Evolutionary conservation across 2,329 filamentous ascomycete species (phyloP).

Genomic region (Leptographium radiaticola): DNA sequence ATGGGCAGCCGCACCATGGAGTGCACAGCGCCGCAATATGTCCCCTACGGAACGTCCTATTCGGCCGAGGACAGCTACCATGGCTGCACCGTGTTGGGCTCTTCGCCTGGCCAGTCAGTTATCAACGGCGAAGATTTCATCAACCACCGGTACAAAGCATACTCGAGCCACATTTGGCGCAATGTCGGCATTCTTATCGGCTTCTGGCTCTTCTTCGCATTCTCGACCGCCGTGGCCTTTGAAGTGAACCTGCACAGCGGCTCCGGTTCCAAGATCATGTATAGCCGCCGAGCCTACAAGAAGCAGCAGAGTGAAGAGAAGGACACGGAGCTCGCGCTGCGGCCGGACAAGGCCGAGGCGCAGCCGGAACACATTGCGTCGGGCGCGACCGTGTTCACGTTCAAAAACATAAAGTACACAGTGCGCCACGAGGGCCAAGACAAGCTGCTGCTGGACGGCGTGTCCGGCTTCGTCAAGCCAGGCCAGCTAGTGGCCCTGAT

Average conservation of each 20-base stretch:
- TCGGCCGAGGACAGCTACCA: conserved; percentile 19
- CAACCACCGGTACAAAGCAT: conserved; percentile 39
- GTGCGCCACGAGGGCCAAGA: neutral
- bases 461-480: neutral
- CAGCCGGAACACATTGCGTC: neutral
- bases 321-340: neutral
- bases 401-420: neutral
- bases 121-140: conserved; percentile 50
- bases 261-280: conserved; percentile 48
- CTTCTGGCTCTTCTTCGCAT: conserved; percentile 46
- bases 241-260: neutral
- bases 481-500: conserved; percentile 28
- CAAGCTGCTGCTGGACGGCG: neutral
- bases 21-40: conserved; percentile 18
- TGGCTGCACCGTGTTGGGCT: conserved; percentile 35
- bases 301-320: neutral
- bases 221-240: conserved; percentile 10
- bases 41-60: conserved; percentile 17
- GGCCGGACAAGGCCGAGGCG: neutral
- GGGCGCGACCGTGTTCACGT: neutral
- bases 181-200: conserved; percentile 57
- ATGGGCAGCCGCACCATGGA: conserved; percentile 52
- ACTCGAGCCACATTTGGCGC: conserved; percentile 47
- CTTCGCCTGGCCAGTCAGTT: conserved; percentile 38
- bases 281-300: neutral